phyloP scores from a whole-genome alignment of 1,139 yeast species.

The Fermentozyma sake region DNA sequence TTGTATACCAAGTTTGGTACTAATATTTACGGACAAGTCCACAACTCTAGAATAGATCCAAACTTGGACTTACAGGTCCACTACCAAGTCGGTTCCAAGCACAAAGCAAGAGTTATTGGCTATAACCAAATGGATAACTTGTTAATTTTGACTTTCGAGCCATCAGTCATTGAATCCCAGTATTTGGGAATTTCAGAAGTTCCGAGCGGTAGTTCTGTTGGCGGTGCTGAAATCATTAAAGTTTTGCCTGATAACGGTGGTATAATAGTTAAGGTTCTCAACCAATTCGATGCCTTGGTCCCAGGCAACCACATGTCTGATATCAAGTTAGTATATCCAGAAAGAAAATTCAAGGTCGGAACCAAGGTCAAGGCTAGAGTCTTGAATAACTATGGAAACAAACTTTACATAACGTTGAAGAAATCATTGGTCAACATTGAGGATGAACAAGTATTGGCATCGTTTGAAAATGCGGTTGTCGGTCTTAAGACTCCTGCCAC shows the following conservation, averaged over 20 bases:
- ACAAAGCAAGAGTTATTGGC: constrained; percentile 74
- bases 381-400: constrained; percentile 33
- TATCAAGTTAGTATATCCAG: constrained; percentile 79
- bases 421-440: constrained; percentile 73
- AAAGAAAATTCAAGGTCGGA: constrained; percentile 84
- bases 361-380: constrained; percentile 73
- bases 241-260: constrained; percentile 66
- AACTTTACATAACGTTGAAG: constrained; percentile 66
- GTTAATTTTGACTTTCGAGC: constrained; percentile 65
- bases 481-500: constrained; percentile 73
- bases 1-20: constrained; percentile 57
- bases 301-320: constrained; percentile 80
- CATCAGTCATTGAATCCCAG: constrained; percentile 56
- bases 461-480: constrained; percentile 47
- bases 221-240: constrained; percentile 53
- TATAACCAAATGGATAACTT: constrained; percentile 63
- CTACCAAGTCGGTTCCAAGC: constrained; percentile 60
- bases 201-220: constrained; percentile 66
- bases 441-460: constrained; percentile 51
- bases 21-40: constrained; percentile 59
- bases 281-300: constrained; percentile 70
- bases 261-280: constrained; percentile 59
- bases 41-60: constrained; percentile 62
- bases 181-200: constrained; percentile 68
- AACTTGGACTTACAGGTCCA: constrained; percentile 48